A percentile compares a stretch with the other conserved stretches of the same genome.
Conservation (phyloP, 495 filamentous ascomycete species). For the Penicillium psychrofluorescens region DNA sequence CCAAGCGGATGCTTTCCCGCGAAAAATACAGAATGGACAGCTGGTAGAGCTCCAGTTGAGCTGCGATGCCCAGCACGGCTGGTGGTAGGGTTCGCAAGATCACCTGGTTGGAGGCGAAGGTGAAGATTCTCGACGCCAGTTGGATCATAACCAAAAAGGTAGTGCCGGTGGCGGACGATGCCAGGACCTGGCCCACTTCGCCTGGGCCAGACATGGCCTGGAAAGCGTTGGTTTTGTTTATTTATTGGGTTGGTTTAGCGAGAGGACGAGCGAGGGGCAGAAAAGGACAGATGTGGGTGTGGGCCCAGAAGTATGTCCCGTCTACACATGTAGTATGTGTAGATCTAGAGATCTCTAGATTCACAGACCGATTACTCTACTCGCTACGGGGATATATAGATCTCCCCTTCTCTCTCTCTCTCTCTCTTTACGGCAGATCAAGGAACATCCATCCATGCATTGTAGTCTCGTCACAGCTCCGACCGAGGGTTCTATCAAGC, state of each 20-base stretch:
- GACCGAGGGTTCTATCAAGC: too few species aligned
- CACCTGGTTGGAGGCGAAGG: conserved; percentile 84
- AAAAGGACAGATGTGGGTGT: too few species aligned
- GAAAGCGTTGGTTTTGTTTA: not conserved
- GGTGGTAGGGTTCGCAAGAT: conserved; percentile 83
- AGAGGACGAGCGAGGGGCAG: too few species aligned
- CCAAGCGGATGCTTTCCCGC: conserved; percentile 77
- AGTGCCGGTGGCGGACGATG: conserved; percentile 58
- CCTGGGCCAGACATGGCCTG: conserved; percentile 10
- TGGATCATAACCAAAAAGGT: conserved; percentile 83
- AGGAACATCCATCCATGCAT: too few species aligned
- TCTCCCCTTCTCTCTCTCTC: too few species aligned
- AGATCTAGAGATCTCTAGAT: too few species aligned
- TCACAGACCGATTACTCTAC: too few species aligned
- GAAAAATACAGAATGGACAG: conserved; percentile 87
- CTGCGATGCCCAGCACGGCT: conserved; percentile 69
- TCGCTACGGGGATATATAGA: too few species aligned
- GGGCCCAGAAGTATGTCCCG: too few species aligned
- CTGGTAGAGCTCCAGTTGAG: conserved; percentile 86
- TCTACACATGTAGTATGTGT: too few species aligned
- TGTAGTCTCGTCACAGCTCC: too few species aligned
- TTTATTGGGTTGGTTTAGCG: not conserved
- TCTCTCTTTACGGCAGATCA: too few species aligned
- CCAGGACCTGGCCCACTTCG: conserved; percentile 15
- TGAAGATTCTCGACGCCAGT: conserved; percentile 72